Conservation (phyloP, 495 filamentous ascomycete genomes). For the Eremomyces bilateralis region DNA sequence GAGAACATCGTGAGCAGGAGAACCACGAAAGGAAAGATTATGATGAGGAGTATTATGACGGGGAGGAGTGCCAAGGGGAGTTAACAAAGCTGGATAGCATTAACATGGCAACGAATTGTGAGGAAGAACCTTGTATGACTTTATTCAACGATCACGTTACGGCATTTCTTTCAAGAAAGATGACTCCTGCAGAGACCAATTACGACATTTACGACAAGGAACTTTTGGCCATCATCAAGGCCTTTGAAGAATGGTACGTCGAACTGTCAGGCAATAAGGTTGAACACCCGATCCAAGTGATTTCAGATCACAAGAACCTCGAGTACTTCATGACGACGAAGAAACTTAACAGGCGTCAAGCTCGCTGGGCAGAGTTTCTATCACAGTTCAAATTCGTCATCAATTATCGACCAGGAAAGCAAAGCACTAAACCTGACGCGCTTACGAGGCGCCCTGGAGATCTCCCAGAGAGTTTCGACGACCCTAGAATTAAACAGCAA, state of each 20-base stretch:
- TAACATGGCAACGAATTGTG: too few relatives aligned
- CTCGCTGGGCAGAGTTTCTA: slow-evolving; percentile 9
- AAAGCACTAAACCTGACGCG: slow-evolving; percentile 7
- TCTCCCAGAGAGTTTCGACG: neutral
- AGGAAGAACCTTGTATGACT: too few relatives aligned
- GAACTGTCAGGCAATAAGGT: slow-evolving; percentile 8
- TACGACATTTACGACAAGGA: slow-evolving; percentile 20
- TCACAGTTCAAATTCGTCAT: slow-evolving; percentile 10
- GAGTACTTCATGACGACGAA: slow-evolving; percentile 15
- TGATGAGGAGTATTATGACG: too few relatives aligned
- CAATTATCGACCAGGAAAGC: slow-evolving; percentile 8
- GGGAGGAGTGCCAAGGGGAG: too few relatives aligned
- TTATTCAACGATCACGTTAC: too few relatives aligned
- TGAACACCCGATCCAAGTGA: slow-evolving; percentile 9
- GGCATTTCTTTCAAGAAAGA: slow-evolving; percentile 15
- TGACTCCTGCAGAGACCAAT: slow-evolving; percentile 10
- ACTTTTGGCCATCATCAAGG: slow-evolving; percentile 18
- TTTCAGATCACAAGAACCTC: slow-evolving; percentile 18
- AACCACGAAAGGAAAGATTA: too few relatives aligned
- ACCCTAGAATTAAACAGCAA: neutral
- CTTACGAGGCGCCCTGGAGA: slow-evolving; percentile 7
- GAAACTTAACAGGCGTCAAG: slow-evolving; percentile 9
- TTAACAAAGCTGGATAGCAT: too few relatives aligned
- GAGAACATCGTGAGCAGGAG: too few relatives aligned
- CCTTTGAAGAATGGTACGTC: slow-evolving; percentile 14